Percentiles rank a stretch among this genome's conserved stretches.
Evolutionary conservation across 2,329 filamentous ascomycete genomes (phyloP).

Genomic region (Catunica adiposa): DNA sequence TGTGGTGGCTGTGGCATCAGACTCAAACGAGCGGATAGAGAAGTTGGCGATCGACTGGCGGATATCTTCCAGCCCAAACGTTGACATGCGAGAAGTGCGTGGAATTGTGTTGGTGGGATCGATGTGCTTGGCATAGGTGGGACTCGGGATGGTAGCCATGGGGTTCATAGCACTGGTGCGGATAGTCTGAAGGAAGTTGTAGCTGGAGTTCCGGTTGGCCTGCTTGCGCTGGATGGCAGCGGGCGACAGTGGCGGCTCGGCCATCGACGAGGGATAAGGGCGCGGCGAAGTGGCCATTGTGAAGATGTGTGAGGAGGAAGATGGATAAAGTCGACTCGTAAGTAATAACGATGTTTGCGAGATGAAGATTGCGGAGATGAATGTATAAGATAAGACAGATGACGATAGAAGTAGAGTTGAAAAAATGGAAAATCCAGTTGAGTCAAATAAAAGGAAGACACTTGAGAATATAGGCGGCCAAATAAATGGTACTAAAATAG

Average conservation of each 20-base stretch:
- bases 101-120: neutral
- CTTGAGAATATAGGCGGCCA: too few species aligned
- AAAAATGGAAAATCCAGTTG: neutral
- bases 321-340: neutral
- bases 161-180: constrained; percentile 8
- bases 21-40: constrained; percentile 13
- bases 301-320: neutral
- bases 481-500: too few species aligned
- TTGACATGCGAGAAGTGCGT: constrained; percentile 12
- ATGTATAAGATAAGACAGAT: neutral
- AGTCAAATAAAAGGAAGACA: neutral
- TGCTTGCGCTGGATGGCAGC: neutral
- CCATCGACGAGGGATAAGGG: neutral
- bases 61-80: constrained; percentile 14
- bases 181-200: constrained; percentile 11
- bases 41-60: constrained; percentile 15
- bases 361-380: neutral
- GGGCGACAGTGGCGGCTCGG: neutral
- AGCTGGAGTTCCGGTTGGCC: constrained; percentile 10
- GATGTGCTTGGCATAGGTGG: constrained; percentile 4
- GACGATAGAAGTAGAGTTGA: neutral
- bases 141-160: constrained; percentile 7
- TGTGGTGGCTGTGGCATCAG: constrained; percentile 4
- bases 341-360: neutral
- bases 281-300: neutral